Base-by-base conservation (phyloP, 2,329 filamentous ascomycete genomes). In the Pseudocercospora fuligena region DNA sequence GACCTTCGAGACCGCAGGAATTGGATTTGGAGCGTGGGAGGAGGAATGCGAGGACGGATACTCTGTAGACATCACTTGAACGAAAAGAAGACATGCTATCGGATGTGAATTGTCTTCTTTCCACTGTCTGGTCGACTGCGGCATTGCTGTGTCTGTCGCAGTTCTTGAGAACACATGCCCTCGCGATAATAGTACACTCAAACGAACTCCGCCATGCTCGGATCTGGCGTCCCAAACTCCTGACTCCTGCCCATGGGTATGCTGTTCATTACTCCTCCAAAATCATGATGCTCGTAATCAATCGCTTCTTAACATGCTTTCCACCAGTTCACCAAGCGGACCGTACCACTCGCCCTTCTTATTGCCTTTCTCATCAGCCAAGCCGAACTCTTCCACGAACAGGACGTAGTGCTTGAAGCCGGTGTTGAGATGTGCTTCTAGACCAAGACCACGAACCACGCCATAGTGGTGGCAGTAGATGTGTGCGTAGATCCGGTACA, bases 321-420 rank as follows among this genome's bases (percentile, higher is more conserved):
- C 95, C 60, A 99, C 95, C 72, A 99, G 83, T 80, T 99, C 95
- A 11, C 94, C 94, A 65, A 99, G 80, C 12, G 95, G 95, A 1
- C 95, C 95, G 91, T 94, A 99, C 83, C 94, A 99, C 80, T 99
- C 95, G n/a, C 74, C 73, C 69, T 75, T 76, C 73, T 75, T 78
- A 62, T 73, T 76, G 4, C 77, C 76, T 81, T 97, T 94, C 60
- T 94, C 95, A 76, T 89, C 96, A 29, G 93, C 93, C 73, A 99
- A 82, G 73, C 88, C 89, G 81, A 98, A 95, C 85, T 99, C 96
- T 79, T 99, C 94, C 73, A 99, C 93, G 81, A 99, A 99, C 66
- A 99, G 87, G 69, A 99, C 95, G 77, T 98, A 99, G 81, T 99
- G 95, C 86, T 99, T 99, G 88, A 99, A 99, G 82, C 93, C 97